phyloP scores from a whole-genome alignment of 805 yeast genomes.

The Saccharomycopsis sp. region DNA sequence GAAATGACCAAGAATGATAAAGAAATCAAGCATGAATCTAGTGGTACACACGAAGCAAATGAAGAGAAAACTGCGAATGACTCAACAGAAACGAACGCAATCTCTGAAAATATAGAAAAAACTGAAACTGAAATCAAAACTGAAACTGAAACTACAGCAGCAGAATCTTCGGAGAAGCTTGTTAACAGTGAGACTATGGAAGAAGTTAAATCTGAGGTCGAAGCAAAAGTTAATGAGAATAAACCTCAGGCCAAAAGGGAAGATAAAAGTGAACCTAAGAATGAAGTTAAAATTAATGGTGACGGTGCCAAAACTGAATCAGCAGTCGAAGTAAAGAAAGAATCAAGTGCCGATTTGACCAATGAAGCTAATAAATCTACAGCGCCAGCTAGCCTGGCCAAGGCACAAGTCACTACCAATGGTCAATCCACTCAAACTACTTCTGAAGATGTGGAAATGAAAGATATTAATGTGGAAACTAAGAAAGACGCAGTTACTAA shows the following conservation, averaged over 20 bases:
- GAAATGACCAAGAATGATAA: neutral
- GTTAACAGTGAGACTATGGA: neutral
- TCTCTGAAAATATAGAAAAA: neutral
- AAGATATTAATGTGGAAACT: neutral
- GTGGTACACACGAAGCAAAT: neutral
- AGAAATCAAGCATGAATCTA: neutral
- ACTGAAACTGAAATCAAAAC: slow-evolving; percentile 7
- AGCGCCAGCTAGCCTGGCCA: neutral
- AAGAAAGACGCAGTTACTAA: neutral
- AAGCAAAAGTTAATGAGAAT: neutral
- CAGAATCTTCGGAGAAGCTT: neutral
- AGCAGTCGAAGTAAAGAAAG: neutral
- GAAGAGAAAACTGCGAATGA: neutral
- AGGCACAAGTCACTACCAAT: neutral
- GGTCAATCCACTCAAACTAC: neutral
- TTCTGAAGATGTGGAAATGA: neutral
- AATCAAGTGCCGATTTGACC: neutral
- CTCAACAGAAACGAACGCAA: neutral
- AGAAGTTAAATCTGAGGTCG: neutral
- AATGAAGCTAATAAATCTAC: neutral
- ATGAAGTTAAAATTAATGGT: slow-evolving; percentile 1
- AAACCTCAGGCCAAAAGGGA: neutral
- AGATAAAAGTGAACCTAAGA: neutral
- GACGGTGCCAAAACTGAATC: slow-evolving; percentile 1
- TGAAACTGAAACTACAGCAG: slow-evolving; percentile 1